Evolutionary conservation across 148 eudicot species (phyloP).

Genomic region (Talinum fruticosum): DNA sequence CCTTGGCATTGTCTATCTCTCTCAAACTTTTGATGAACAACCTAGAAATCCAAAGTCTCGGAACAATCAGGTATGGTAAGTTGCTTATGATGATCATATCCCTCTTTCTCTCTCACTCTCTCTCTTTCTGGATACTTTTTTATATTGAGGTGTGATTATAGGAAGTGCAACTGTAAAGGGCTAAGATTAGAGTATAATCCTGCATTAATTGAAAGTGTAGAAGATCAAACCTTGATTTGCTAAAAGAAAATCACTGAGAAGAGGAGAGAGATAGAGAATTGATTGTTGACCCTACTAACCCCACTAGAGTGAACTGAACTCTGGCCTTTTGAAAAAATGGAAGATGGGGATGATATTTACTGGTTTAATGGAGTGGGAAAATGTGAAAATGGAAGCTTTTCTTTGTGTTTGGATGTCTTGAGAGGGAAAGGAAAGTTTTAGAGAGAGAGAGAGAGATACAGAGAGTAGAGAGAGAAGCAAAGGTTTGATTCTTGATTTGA

Average conservation of each 20-base stretch:
- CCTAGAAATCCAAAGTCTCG: background rate
- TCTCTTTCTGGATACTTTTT: background rate
- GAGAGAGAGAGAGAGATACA: background rate
- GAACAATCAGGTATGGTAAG: background rate
- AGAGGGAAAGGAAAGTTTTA: constrained; percentile 28
- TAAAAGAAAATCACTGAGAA: background rate
- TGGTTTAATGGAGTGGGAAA: background rate
- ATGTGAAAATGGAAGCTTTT: constrained; percentile 10
- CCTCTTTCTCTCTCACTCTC: background rate
- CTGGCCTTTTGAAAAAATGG: constrained; percentile 29
- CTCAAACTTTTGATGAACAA: background rate
- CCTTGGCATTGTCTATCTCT: constrained; percentile 37
- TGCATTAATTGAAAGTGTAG: constrained; percentile 22
- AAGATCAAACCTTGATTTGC: constrained; percentile 26
- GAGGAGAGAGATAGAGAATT: background rate
- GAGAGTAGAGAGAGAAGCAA: background rate
- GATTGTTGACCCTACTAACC: constrained; percentile 17
- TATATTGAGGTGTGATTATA: background rate
- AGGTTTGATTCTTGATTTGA: constrained; percentile 18
- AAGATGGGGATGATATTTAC: background rate
- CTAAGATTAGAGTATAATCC: background rate
- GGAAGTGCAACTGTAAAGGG: background rate
- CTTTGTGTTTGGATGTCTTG: constrained; percentile 22
- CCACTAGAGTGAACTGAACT: background rate
- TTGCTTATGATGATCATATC: constrained; percentile 22